Percentiles rank a stretch among this genome's conserved stretches.
phyloP scores from a whole-genome alignment of 2,329 filamentous ascomycete genomes.

The Dothistroma septosporum region DNA sequence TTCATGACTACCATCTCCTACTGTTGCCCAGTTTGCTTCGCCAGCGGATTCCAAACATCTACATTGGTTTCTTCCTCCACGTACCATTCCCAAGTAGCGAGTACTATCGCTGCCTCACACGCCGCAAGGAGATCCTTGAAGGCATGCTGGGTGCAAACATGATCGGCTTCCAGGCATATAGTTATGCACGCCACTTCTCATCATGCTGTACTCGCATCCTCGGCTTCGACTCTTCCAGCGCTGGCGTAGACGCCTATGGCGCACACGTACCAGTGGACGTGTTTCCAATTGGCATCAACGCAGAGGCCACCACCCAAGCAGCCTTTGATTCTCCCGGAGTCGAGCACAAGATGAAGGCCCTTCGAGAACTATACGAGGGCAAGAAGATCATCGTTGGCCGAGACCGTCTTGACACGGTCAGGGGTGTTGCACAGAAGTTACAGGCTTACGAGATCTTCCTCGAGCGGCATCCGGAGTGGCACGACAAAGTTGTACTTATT shows the following conservation, averaged over 20 bases:
- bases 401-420: constrained; percentile 87
- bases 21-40: constrained; percentile 83
- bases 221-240: constrained; percentile 80
- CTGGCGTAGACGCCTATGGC: constrained; percentile 84
- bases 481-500: constrained; percentile 85
- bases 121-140: constrained; percentile 84
- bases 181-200: constrained; percentile 89
- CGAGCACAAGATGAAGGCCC: constrained; percentile 65
- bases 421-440: constrained; percentile 92
- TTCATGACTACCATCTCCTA: constrained; percentile 93
- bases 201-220: constrained; percentile 90
- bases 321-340: constrained; percentile 67
- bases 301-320: constrained; percentile 67
- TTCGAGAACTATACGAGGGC: constrained; percentile 74
- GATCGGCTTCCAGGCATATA: constrained; percentile 92
- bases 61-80: constrained; percentile 92
- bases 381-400: constrained; percentile 94
- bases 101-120: constrained; percentile 82
- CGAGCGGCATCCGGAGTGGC: constrained; percentile 86
- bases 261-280: constrained; percentile 86
- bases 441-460: constrained; percentile 92
- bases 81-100: constrained; percentile 95
- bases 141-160: constrained; percentile 88
- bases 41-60: constrained; percentile 80
- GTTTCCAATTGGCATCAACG: constrained; percentile 92